phyloP scores from a whole-genome alignment of 2,329 filamentous ascomycete species.

The Colletotrichum costaricense region DNA sequence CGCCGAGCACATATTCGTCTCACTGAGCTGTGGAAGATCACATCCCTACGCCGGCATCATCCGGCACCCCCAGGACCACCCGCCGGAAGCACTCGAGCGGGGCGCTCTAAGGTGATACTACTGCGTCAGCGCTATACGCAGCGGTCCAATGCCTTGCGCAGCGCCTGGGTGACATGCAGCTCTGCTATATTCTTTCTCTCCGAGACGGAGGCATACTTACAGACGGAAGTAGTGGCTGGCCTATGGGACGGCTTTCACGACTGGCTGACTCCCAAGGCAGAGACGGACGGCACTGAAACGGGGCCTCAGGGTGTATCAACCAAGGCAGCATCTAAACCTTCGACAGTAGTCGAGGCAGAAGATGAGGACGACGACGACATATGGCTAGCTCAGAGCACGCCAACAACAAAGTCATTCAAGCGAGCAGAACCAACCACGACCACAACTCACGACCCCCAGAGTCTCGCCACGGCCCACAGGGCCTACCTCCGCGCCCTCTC shows the following conservation, averaged over 20 bases:
- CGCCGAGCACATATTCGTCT: slow-evolving; percentile 87
- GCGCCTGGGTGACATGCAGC: slow-evolving; percentile 89
- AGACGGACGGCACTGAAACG: slow-evolving; percentile 14
- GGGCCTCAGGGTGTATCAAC: not conserved
- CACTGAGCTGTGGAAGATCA: slow-evolving; percentile 88
- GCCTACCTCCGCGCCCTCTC: slow-evolving; percentile 78
- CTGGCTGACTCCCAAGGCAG: slow-evolving; percentile 72
- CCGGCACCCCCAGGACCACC: slow-evolving; percentile 77
- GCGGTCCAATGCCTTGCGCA: slow-evolving; percentile 77
- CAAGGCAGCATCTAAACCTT: slow-evolving; percentile 5
- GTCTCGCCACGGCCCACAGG: slow-evolving; percentile 82
- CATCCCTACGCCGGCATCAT: slow-evolving; percentile 79
- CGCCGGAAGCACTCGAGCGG: slow-evolving; percentile 69
- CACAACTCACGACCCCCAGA: slow-evolving; percentile 81
- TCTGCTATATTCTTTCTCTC: slow-evolving; percentile 90
- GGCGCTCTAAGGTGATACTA: slow-evolving; percentile 68
- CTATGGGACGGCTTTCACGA: slow-evolving; percentile 83
- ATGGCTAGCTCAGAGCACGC: slow-evolving; percentile 49
- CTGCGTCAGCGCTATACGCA: slow-evolving; percentile 73
- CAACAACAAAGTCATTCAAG: slow-evolving; percentile 31
- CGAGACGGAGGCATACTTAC: slow-evolving; percentile 88
- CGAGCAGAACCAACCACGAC: slow-evolving; percentile 44
- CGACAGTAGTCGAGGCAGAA: slow-evolving; percentile 20
- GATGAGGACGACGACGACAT: slow-evolving; percentile 48
- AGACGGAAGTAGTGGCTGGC: slow-evolving; percentile 86